Evolutionary conservation across 352 stramenopile genomes (phyloP), one percentile per base, ranked within the genome.

Genomic region (Globisporangium splendens): DNA sequence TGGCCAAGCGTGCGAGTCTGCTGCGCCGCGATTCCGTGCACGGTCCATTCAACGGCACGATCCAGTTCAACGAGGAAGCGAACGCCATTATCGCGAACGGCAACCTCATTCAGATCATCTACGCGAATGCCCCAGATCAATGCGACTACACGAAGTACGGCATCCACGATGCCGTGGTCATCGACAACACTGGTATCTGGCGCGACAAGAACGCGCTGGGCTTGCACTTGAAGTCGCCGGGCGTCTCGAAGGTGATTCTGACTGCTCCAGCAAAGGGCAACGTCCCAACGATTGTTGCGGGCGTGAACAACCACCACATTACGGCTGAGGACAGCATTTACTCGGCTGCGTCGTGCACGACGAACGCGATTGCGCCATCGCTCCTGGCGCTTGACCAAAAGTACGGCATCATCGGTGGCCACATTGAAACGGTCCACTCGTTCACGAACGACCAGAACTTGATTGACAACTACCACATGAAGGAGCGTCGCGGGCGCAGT

Each of bases 371-470:
- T 61, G 83, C 85, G 41, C 86, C 86, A 22, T 79, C 80, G 55
- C 65, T 93, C 7, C 77, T 75, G 56, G 83, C 81, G 14, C 68
- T 95, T 8, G 79, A 95, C 48, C 73, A 91, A 61, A 91, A 90
- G 70, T 95, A 78, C 52, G 84, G 84, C 62, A 92, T 95, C 44
- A 47, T 89, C 22, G 74, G 79, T 21, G 86, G 86, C 31, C 86
- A 93, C 77, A 92, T 95, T 62, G 86, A 95, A 63, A 96, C 87
- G 1, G 84, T 95, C 44, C 87, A 96, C 71, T 95, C 87, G 65
- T 95, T 93, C 70, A 96, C 87, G 52, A 95, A 95, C 65, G 86
- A 95, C 66, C 87, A 96, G 70, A 94, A 93, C 64, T 53, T 95
- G 55, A 91, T 94, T 38, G 87, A 96, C 61, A 94, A 94, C 62